These are phyloP conservation scores for Scolecobasidium constrictum DNA, from an alignment of 2,329 filamentous ascomycete genomes.

Conservation along the genomic window DNA sequence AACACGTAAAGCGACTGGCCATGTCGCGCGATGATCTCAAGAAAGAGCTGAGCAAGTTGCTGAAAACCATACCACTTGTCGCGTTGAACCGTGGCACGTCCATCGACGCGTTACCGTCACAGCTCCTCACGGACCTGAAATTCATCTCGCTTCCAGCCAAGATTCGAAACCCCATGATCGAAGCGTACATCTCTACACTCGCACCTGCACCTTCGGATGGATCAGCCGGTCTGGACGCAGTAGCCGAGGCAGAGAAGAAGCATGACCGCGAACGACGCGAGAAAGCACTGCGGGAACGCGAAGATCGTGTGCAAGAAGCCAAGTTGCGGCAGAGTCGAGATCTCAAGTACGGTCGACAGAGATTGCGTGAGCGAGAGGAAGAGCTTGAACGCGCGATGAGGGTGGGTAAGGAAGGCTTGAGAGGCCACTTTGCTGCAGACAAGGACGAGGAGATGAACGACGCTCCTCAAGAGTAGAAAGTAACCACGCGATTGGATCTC, in stretches of 20 bases:
- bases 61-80: conserved; percentile 49
- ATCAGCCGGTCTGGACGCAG: conserved; percentile 28
- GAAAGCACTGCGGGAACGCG: conserved; percentile 54
- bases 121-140: conserved; percentile 54
- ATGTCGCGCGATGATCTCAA: conserved; percentile 56
- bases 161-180: conserved; percentile 53
- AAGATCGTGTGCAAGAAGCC: conserved; percentile 51
- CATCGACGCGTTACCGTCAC: conserved; percentile 46
- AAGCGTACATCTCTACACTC: conserved; percentile 55
- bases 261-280: conserved; percentile 41
- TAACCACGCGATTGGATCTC: too few species aligned
- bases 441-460: conserved; percentile 13
- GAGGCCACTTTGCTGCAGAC: conserved; percentile 42
- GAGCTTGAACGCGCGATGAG: conserved; percentile 60
- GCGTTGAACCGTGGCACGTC: conserved; percentile 50
- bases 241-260: conserved; percentile 36
- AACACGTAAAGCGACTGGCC: conserved; percentile 56
- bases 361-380: conserved; percentile 54
- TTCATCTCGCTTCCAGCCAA: conserved; percentile 56
- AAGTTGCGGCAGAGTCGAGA: conserved; percentile 49
- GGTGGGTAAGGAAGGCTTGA: conserved; percentile 54
- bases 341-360: conserved; percentile 49
- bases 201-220: conserved; percentile 43
- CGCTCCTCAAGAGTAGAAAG: too few species aligned
- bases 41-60: conserved; percentile 54